Percentiles rank a stretch among this genome's conserved stretches.
These are phyloP conservation scores for Sanghuangporus baumii DNA, from an alignment of 1,284 basidiomycete species.

Conservation along the genomic window DNA sequence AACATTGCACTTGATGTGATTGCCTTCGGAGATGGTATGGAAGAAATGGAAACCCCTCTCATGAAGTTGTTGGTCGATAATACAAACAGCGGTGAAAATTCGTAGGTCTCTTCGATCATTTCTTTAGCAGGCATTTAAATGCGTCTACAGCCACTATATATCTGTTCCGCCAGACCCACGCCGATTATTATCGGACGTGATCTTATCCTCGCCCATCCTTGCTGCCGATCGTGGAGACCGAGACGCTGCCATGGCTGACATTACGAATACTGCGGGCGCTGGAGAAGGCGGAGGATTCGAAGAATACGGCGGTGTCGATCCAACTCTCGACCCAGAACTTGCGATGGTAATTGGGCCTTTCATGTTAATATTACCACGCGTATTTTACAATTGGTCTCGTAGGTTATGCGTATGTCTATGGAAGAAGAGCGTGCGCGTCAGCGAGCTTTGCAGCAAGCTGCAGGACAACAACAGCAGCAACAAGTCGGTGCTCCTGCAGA, in stretches of 20 bases:
- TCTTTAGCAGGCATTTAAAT: background rate
- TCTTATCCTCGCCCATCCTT: constrained; percentile 81
- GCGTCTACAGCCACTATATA: constrained; percentile 68
- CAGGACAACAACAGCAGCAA: constrained; percentile 29
- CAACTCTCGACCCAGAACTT: constrained; percentile 91
- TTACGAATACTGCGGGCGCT: constrained; percentile 38
- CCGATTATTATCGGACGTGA: constrained; percentile 78
- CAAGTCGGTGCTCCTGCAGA: constrained; percentile 23
- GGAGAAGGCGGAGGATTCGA: constrained; percentile 44
- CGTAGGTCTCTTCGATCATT: constrained; percentile 43
- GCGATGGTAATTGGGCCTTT: constrained; percentile 70
- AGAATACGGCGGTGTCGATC: constrained; percentile 88
- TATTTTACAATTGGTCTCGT: constrained; percentile 1
- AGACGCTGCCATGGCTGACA: constrained; percentile 52
- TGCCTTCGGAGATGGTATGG: constrained; percentile 71
- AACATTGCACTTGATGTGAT: constrained; percentile 95
- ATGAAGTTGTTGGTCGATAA: constrained; percentile 76
- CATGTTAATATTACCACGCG: background rate
- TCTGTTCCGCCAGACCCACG: constrained; percentile 69
- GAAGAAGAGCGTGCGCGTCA: constrained; percentile 88
- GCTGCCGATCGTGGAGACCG: constrained; percentile 68
- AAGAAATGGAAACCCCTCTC: constrained; percentile 54
- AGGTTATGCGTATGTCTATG: constrained; percentile 97
- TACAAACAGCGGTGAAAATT: constrained; percentile 75
- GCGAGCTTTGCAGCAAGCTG: constrained; percentile 56